Base-by-base conservation (phyloP, 192 early-diverging fungal species). In the Rhizophlyctis rosea region DNA sequence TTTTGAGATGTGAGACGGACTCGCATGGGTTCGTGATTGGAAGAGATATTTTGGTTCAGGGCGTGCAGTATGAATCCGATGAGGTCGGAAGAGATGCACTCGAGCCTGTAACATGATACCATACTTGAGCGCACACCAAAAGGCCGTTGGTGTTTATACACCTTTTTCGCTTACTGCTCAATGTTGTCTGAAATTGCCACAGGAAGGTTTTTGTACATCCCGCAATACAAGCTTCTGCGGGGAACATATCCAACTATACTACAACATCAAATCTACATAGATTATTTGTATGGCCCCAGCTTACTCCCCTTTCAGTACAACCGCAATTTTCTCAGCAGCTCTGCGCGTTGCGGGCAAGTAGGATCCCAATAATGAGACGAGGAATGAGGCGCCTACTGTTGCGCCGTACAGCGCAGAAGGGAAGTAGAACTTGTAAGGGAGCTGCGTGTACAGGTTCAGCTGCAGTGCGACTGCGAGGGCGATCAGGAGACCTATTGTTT, bases 341-440 rank as follows among this genome's bases (percentile, higher is more conserved):
- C 50, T 63, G 13, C 34, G 54, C 48, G 30, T 27, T 25, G 54
- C 56, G 7, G 68, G 68, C 24, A 62, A 35, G 32, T 63, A 69
- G 3, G 68, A 69, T 44, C 68, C 68, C 16, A 48, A 35, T 14
- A 69, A 39, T 9, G 68, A 54, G 7, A 69, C 61, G n/a, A 58
- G 39, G 57, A 69, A 49, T 9, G 68, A 62, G 18, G 57, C 28
- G 16, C 52, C 13, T n/a, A 63, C 50, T 9, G 63, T 61, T 11
- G 35, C 35, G 14, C 28, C 30, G 61, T 63, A 69, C 35, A 69
- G 36, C 3, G 13, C 30, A 5, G 48, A 28, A 23, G 65, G 71
- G 71, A 72, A 72, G 3, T 36, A 27, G 61, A 68, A 68, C 11
- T n/a, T 49, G 32, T 68, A 68, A 13, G 71, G 71, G 16, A 72